Conservation (phyloP, 371 early-diverging fungal species). For the Lichtheimia hyalospora region DNA sequence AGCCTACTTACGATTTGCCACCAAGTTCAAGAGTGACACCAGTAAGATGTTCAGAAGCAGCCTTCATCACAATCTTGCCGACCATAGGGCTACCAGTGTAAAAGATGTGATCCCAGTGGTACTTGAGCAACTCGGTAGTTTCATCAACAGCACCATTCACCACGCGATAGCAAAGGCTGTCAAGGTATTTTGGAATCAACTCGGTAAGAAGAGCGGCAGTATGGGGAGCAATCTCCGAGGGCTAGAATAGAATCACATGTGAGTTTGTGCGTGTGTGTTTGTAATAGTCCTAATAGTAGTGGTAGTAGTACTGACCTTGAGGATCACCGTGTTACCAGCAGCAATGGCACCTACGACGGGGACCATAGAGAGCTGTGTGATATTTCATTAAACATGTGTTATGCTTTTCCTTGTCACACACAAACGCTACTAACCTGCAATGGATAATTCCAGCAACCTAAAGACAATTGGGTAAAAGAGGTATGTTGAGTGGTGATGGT, state of each 20-base stretch:
- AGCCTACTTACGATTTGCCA: constrained; percentile 67
- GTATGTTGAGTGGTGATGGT: neutral
- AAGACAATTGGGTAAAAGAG: neutral
- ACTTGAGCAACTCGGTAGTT: constrained; percentile 71
- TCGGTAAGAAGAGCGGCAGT: constrained; percentile 66
- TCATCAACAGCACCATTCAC: constrained; percentile 82
- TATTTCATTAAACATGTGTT: constrained; percentile 66
- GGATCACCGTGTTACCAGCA: constrained; percentile 79
- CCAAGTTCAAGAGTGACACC: constrained; percentile 85
- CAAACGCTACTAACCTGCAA: constrained; percentile 24
- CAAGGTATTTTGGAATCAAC: constrained; percentile 74
- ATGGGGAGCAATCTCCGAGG: constrained; percentile 76
- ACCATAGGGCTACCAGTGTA: constrained; percentile 86
- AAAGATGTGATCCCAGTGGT: constrained; percentile 82
- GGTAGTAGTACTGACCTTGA: constrained; percentile 50
- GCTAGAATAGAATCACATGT: constrained; percentile 29
- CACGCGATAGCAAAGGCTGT: constrained; percentile 62
- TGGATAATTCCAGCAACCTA: constrained; percentile 53
- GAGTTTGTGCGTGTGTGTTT: neutral
- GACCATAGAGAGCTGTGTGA: constrained; percentile 62
- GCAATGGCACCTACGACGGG: constrained; percentile 75
- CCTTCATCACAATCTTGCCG: constrained; percentile 76
- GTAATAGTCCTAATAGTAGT: too few relatives aligned
- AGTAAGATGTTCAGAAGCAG: constrained; percentile 75
- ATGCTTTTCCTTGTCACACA: constrained; percentile 14